Evolutionary conservation across 495 filamentous ascomycete genomes (phyloP), one percentile per base, ranked within the genome.

Genomic region (Cladorrhinum samala): DNA sequence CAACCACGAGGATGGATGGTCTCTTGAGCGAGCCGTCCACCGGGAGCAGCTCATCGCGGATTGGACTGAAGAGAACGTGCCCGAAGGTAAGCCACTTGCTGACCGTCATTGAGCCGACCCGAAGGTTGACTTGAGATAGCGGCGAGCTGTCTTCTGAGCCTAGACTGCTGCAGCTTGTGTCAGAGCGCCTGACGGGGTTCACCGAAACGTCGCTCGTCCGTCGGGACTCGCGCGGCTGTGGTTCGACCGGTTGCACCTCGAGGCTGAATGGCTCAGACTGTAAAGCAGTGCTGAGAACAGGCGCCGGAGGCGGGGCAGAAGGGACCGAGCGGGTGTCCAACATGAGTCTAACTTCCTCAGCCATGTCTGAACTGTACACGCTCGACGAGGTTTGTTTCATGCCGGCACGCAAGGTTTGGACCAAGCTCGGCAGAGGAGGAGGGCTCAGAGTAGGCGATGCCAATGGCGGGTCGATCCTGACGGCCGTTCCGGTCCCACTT

Each of bases 41-140:
- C 16, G 77, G 63, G 27, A 78, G 68, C 33, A 96, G 78, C 49
- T 88, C 86, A 20, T 87, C 84, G 52, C 94, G 86, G 16, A 90
- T 88, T 3, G 94, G 93, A 59, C 88, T 94, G 71, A 99, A 95
- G 8, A 99, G 80, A 0, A 97, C 91, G 49, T 91, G 83, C 13
- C 93, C 93, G 68, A 96, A 97, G 7, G 90, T 92, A 19, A 99
- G 78, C 91, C 92, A 97, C 53, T 80, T 80, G 63, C 74, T 78
- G 18, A 82, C 77, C 17, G 77, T 82, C 77, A 82, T 80, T 20
- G 75, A 79, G 38, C 85, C 88, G 3, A 91, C 89, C 11, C 90
- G 79, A 48, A 96, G 82, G 68, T 94, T 93, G 41, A 87, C 87
- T 50, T 86, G 83, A 0, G 87, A 82, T 14, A 81, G 77, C 7